phyloP scores from a whole-genome alignment of 2,329 filamentous ascomycete species.

The Ophiocordyceps australis region DNA sequence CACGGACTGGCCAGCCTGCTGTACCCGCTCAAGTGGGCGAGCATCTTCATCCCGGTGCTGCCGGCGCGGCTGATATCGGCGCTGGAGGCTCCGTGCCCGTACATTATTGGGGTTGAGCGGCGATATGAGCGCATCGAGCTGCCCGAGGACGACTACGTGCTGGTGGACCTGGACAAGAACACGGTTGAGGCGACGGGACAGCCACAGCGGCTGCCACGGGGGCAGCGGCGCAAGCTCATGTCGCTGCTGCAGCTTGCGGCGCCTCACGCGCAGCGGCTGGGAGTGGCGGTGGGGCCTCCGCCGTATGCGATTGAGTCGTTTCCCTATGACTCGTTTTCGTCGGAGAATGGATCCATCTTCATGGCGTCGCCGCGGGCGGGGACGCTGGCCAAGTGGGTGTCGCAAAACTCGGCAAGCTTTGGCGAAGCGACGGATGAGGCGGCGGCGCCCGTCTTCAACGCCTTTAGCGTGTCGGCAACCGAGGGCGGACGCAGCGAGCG shows the following conservation, averaged over 20 bases:
- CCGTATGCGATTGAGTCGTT: conserved; percentile 87
- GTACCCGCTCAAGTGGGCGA: conserved; percentile 84
- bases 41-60: conserved; percentile 83
- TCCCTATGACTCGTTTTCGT: conserved; percentile 76
- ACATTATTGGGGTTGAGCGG: conserved; percentile 90
- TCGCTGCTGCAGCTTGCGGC: conserved; percentile 80
- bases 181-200: conserved; percentile 69
- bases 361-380: conserved; percentile 50
- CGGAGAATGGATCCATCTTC: conserved; percentile 70
- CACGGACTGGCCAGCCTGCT: conserved; percentile 72
- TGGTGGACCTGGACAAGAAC: conserved; percentile 86
- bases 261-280: conserved; percentile 73
- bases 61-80: conserved; percentile 78
- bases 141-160: conserved; percentile 86
- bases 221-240: conserved; percentile 76
- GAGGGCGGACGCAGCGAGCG: conserved; percentile 52
- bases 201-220: conserved; percentile 66
- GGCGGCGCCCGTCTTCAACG: conserved; percentile 68
- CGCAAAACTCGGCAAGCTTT: conserved; percentile 79
- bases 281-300: conserved; percentile 74
- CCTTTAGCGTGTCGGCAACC: conserved; percentile 61
- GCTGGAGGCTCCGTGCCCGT: conserved; percentile 86
- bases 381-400: conserved; percentile 69
- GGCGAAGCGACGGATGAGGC: conserved; percentile 34
- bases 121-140: conserved; percentile 74